A percentile compares a stretch with the other conserved stretches of the same genome.
Evolutionary conservation across 75 land plant species (phyloP).

Genomic region (Pinus taeda): DNA sequence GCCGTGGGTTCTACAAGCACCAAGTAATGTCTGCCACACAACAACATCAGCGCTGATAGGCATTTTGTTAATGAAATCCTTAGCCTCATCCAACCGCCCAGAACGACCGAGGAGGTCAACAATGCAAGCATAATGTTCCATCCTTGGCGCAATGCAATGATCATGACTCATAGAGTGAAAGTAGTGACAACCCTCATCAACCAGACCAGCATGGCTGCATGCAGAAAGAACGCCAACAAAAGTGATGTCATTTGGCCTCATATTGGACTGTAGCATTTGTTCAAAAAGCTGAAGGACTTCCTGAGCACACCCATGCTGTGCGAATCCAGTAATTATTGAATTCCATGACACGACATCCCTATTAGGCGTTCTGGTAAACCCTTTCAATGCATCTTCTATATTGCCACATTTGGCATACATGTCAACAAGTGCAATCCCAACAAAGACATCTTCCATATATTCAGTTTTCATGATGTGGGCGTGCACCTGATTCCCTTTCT

Average conservation of each 20-base stretch:
- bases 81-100: neutral
- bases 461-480: constrained; percentile 42
- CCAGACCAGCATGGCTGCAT: neutral
- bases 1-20: neutral
- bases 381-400: constrained; percentile 56
- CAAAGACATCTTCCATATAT: constrained; percentile 34
- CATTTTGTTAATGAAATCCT: neutral
- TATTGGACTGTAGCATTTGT: constrained; percentile 26
- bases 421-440: constrained; percentile 63
- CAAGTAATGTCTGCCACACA: neutral
- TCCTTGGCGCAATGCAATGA: neutral
- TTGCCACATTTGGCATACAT: constrained; percentile 57
- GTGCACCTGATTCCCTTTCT: constrained; percentile 52
- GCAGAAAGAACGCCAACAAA: constrained; percentile 21
- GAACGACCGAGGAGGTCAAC: neutral
- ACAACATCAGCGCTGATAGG: neutral
- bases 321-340: constrained; percentile 40
- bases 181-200: neutral
- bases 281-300: constrained; percentile 27
- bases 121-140: neutral
- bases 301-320: constrained; percentile 11
- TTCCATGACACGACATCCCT: constrained; percentile 72
- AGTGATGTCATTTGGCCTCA: constrained; percentile 18
- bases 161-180: neutral
- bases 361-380: constrained; percentile 46